phyloP scores from a whole-genome alignment of 2,329 filamentous ascomycete species.

The Tetracladium maxilliforme region DNA sequence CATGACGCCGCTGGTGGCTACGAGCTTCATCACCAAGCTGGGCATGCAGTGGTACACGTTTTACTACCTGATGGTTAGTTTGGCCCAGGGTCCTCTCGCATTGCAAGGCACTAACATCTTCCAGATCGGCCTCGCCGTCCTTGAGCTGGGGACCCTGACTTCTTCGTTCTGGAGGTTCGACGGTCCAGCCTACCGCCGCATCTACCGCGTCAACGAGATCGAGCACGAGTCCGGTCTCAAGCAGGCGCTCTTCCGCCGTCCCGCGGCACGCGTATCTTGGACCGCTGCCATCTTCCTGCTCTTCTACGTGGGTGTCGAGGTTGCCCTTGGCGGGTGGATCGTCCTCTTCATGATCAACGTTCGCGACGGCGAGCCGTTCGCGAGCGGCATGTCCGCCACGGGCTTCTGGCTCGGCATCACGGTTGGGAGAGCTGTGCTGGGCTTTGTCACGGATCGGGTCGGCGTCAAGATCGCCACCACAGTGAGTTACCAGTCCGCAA shows the following conservation, averaged over 20 bases:
- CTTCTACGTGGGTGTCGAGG: slow-evolving; percentile 66
- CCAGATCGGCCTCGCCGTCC: slow-evolving; percentile 33
- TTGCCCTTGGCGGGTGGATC: slow-evolving; percentile 66
- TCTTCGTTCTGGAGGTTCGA: slow-evolving; percentile 50
- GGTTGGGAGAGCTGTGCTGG: slow-evolving; percentile 54
- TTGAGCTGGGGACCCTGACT: slow-evolving; percentile 37
- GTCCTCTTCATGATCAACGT: slow-evolving; percentile 78
- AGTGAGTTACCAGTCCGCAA: no score
- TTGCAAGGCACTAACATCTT: neutral
- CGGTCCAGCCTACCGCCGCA: slow-evolving; percentile 35
- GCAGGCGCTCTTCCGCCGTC: slow-evolving; percentile 25
- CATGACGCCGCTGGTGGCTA: slow-evolving; percentile 52
- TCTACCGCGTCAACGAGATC: slow-evolving; percentile 6
- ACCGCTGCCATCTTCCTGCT: slow-evolving; percentile 61
- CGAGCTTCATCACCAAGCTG: slow-evolving; percentile 50
- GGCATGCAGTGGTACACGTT: slow-evolving; percentile 52
- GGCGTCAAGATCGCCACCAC: slow-evolving; percentile 58
- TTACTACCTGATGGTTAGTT: slow-evolving; percentile 59
- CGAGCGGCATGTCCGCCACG: slow-evolving; percentile 60
- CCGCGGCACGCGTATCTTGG: slow-evolving; percentile 46
- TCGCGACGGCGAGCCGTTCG: slow-evolving; percentile 52
- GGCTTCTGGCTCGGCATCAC: slow-evolving; percentile 80
- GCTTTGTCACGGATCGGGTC: slow-evolving; percentile 59
- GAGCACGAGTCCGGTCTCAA: slow-evolving; percentile 7
- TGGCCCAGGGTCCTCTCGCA: neutral